Percentiles rank a stretch among this genome's conserved stretches.
phyloP scores from a whole-genome alignment of 2,329 filamentous ascomycete species.

The Cercospora zeina region DNA sequence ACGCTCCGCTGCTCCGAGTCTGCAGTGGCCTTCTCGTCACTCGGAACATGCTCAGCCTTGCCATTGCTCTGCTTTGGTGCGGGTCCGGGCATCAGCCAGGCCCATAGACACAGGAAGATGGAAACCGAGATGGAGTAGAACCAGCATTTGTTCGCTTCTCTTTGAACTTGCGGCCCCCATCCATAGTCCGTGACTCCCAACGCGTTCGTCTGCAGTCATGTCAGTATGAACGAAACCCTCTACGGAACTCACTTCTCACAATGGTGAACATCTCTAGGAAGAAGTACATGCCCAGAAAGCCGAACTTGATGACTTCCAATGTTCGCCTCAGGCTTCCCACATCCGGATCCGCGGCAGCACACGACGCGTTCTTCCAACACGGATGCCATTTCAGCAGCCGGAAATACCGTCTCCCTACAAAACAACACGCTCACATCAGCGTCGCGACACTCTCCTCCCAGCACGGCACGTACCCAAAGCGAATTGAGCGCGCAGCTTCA shows the following conservation, averaged over 20 bases:
- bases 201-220: conserved; percentile 41
- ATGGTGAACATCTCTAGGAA: conserved; percentile 66
- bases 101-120: conserved; percentile 48
- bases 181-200: conserved; percentile 53
- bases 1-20: background rate
- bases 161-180: conserved; percentile 51
- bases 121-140: conserved; percentile 60
- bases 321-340: conserved; percentile 35
- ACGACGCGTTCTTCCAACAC: conserved; percentile 25
- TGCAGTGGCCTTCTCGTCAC: background rate
- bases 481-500: conserved; percentile 45
- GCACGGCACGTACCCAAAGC: conserved; percentile 43
- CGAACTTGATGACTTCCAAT: conserved; percentile 59
- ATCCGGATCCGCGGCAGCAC: conserved; percentile 33
- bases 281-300: conserved; percentile 66
- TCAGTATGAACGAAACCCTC: background rate
- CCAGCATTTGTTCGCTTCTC: conserved; percentile 70
- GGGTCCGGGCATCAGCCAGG: conserved; percentile 1
- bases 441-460: conserved; percentile 3
- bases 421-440: conserved; percentile 5
- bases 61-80: background rate
- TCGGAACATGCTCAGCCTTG: background rate
- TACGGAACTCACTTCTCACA: conserved; percentile 36
- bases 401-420: conserved; percentile 60
- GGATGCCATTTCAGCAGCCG: conserved; percentile 62